A percentile compares a stretch with the other conserved stretches of the same genome.
Conservation (phyloP, 2,329 filamentous ascomycete genomes). For the Beauveria caledonica region DNA sequence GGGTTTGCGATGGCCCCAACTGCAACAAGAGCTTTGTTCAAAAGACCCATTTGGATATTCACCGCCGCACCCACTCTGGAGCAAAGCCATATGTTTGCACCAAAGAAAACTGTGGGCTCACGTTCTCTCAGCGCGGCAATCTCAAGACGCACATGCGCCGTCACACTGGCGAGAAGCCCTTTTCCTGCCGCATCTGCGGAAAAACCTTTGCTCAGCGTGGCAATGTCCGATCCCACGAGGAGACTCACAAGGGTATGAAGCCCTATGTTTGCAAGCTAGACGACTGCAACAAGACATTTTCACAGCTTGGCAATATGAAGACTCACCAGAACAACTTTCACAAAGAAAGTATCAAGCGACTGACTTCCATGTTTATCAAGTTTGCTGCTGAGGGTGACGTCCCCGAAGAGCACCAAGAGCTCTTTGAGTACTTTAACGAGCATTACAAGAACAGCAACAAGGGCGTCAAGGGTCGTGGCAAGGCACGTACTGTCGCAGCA, state of each 20-base stretch:
- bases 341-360: conserved; percentile 57
- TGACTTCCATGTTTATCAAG: conserved; percentile 63
- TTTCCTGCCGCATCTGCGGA: conserved; percentile 68
- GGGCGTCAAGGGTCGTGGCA: conserved; percentile 92
- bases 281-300: conserved; percentile 79
- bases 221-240: conserved; percentile 76
- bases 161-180: conserved; percentile 82
- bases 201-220: conserved; percentile 80
- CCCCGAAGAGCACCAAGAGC: conserved; percentile 59
- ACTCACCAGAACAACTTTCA: conserved; percentile 95
- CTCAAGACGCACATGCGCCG: conserved; percentile 84
- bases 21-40: conserved; percentile 82
- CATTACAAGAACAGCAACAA: conserved; percentile 99
- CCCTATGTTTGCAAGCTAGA: conserved; percentile 76
- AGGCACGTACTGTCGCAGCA: conserved; percentile 59
- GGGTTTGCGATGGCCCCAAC: conserved; percentile 62
- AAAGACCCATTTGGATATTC: conserved; percentile 88
- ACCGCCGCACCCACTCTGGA: conserved; percentile 80
- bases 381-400: conserved; percentile 50
- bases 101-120: conserved; percentile 62
- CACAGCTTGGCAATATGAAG: conserved; percentile 88
- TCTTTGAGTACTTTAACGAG: conserved; percentile 75
- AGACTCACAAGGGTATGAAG: conserved; percentile 69
- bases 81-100: conserved; percentile 78
- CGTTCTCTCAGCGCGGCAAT: conserved; percentile 86